phyloP scores from a whole-genome alignment of 2,329 filamentous ascomycete genomes.

The Camillea tinctor region DNA sequence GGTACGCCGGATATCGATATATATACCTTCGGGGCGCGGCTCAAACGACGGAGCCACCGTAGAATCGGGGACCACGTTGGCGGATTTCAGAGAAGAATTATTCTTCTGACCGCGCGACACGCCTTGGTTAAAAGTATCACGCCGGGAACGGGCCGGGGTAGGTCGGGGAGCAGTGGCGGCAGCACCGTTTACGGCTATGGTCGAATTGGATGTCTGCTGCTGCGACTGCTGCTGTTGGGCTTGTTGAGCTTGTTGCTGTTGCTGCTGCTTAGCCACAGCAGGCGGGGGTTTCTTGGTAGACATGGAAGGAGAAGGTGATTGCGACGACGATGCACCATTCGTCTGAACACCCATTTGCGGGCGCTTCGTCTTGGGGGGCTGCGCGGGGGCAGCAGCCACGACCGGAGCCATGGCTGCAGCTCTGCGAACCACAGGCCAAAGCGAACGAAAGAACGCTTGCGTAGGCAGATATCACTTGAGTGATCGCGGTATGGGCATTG shows the following conservation, averaged over 20 bases:
- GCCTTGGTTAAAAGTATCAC: conserved; percentile 50
- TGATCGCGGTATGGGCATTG: conserved; percentile 10
- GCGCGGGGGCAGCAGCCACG: conserved; percentile 41
- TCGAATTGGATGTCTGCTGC: conserved; percentile 40
- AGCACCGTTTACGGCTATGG: conserved; percentile 38
- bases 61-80: conserved; percentile 46
- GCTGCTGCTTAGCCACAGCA: conserved; percentile 44
- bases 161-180: conserved; percentile 47
- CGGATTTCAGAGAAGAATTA: conserved; percentile 49
- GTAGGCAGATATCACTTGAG: conserved; percentile 2
- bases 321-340: conserved; percentile 58
- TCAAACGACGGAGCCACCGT: conserved; percentile 38
- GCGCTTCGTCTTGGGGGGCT: conserved; percentile 63
- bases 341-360: conserved; percentile 64
- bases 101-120: conserved; percentile 49
- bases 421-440: conserved; percentile 10
- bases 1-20: neutral
- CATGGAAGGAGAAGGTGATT: conserved; percentile 58
- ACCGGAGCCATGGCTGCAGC: conserved; percentile 52
- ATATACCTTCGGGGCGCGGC: conserved; percentile 53
- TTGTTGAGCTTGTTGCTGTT: neutral
- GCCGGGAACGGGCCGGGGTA: conserved; percentile 53
- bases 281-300: conserved; percentile 54
- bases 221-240: neutral
- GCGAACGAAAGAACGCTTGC: neutral